Evolutionary conservation across 495 filamentous ascomycete genomes (phyloP).

Genomic region (Aspergillus cavernicola): DNA sequence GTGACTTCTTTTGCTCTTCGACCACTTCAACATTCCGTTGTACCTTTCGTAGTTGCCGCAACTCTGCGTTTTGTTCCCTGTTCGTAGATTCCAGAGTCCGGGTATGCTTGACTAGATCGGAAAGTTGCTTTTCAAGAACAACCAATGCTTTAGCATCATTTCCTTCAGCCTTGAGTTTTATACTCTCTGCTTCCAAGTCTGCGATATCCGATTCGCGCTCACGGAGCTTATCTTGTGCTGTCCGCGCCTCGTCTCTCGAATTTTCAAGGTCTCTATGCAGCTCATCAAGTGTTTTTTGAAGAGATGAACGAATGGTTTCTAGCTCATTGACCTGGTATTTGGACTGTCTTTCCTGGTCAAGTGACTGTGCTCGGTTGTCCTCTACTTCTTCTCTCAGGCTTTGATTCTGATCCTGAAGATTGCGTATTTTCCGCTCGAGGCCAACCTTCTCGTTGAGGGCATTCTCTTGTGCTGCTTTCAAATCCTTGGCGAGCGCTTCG

Average conservation of each 20-base stretch:
- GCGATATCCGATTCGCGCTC: constrained; percentile 67
- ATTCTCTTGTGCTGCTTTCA: constrained; percentile 65
- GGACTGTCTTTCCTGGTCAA: constrained; percentile 64
- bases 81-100: constrained; percentile 75
- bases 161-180: constrained; percentile 76
- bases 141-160: constrained; percentile 78
- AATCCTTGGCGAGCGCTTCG: constrained; percentile 65
- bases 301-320: constrained; percentile 61
- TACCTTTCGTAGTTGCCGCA: constrained; percentile 72
- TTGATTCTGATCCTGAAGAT: constrained; percentile 67
- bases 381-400: constrained; percentile 71
- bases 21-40: constrained; percentile 88
- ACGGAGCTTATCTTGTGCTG: constrained; percentile 61
- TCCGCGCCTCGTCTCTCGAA: constrained; percentile 59
- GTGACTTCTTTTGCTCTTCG: constrained; percentile 85
- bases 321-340: constrained; percentile 69
- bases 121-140: constrained; percentile 80
- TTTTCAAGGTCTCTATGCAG: constrained; percentile 65
- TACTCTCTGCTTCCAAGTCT: constrained; percentile 73
- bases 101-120: constrained; percentile 87
- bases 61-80: constrained; percentile 72
- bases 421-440: constrained; percentile 68
- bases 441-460: constrained; percentile 62
- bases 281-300: constrained; percentile 66
- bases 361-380: constrained; percentile 66